Evolutionary conservation across 371 early-diverging fungal species (phyloP), one percentile per base, ranked within the genome.

Genomic region (Zychaea mexicana): DNA sequence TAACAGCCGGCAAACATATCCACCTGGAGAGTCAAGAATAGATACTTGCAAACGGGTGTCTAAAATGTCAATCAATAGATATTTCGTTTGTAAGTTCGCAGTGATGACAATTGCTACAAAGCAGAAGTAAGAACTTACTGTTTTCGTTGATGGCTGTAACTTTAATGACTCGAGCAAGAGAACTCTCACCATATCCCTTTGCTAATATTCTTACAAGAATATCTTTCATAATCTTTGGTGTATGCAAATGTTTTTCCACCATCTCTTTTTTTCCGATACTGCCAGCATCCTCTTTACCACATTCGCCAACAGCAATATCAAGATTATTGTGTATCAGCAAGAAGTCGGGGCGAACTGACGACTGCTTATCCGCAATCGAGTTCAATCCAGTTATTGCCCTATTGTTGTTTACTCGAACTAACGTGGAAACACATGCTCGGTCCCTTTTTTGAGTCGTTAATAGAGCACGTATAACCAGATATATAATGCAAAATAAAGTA

Each of bases 141-240:
- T 27, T 46, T 26, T 60, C 30, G 19, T 21, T 60, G 19, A 15
- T 12, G 4, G 47, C 47, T 12, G 24, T 46, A 2, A 59, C 30
- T 45, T n/a, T 42, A 9, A 59, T 5, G 2, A n/a, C 30, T 8
- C 60, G 60, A 13, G 46, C 46, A 3, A 59, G 46, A 12, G 60
- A 27, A 12, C 9, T 17, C 4, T 13, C n/a, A 26, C 46, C 8
- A 19, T 30, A 6, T 7, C 26, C 42, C 22, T 59, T 26, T 28
- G 4, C 6, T 27, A 59, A 30, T 13, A 46, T 31, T 45, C 26
- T 42, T 2, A 2, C 24, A 0, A 59, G 30, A 12, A 59, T 39
- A 33, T 59, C 60, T 30, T 59, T 46, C 27, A 59, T 12, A 5
- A 59, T 59, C n/a, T 59, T 59, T 15, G 60, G 60, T 5, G 26